Evolutionary conservation across 257 asterid genomes (phyloP).

Genomic region (Jacaranda mimosifolia): DNA sequence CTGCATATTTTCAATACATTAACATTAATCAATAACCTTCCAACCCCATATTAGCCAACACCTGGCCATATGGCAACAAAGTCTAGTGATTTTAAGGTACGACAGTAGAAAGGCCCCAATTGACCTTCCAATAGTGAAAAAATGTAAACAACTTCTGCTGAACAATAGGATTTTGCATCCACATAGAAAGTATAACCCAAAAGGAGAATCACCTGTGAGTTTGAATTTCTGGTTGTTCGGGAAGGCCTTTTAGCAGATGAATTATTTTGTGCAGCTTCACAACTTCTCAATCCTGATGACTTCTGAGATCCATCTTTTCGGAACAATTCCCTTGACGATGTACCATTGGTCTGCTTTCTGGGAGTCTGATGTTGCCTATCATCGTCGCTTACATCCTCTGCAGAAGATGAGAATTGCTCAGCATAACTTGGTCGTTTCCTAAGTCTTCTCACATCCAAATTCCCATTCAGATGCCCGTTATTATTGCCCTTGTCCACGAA

Average conservation of each 20-base stretch:
- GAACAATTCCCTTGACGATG: slow-evolving; percentile 36
- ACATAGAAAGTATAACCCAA: background rate
- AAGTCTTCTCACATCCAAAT: slow-evolving; percentile 45
- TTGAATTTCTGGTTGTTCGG: slow-evolving; percentile 45
- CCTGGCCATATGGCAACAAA: background rate
- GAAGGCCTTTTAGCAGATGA: slow-evolving; percentile 45
- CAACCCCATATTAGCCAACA: background rate
- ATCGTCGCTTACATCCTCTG: slow-evolving; percentile 61
- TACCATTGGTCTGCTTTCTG: slow-evolving; percentile 44
- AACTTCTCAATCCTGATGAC: slow-evolving; percentile 44
- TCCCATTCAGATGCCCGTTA: slow-evolving; percentile 46
- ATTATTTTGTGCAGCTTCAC: slow-evolving; percentile 42
- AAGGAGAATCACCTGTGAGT: slow-evolving; percentile 53
- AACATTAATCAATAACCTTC: background rate
- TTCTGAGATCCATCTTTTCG: slow-evolving; percentile 47
- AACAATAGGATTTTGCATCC: background rate
- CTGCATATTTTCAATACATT: too few relatives aligned
- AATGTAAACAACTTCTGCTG: background rate
- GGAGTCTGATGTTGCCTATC: slow-evolving; percentile 43
- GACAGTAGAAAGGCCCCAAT: background rate
- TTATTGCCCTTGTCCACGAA: slow-evolving; percentile 46
- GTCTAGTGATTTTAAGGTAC: background rate
- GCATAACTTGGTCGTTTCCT: slow-evolving; percentile 46
- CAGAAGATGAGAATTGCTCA: slow-evolving; percentile 58
- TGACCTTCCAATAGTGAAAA: slow-evolving; percentile 7